A percentile compares a stretch with the other conserved stretches of the same genome.
These are phyloP conservation scores for Eremochloa ophiuroides DNA, from an alignment of 176 grass and related monocot genomes.

Conservation along the genomic window DNA sequence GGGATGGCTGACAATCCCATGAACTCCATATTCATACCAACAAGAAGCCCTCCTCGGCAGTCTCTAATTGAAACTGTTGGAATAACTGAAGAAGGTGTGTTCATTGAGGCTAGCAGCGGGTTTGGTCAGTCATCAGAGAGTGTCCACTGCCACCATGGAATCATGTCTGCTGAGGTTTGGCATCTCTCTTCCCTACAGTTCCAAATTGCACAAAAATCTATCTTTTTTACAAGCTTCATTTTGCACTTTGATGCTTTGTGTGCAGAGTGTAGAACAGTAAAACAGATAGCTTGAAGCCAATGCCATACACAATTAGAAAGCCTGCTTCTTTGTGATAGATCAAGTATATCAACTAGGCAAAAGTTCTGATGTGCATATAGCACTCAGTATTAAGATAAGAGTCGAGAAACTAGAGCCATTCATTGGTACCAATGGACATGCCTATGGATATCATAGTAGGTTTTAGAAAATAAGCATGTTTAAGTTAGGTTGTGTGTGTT, in stretches of 20 bases:
- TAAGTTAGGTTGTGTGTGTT: background rate
- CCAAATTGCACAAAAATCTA: background rate
- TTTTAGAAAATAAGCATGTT: background rate
- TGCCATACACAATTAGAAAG: background rate
- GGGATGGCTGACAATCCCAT: conserved; percentile 85
- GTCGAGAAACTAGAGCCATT: background rate
- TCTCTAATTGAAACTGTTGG: conserved; percentile 89
- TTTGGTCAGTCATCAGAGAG: conserved; percentile 82
- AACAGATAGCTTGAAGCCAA: background rate
- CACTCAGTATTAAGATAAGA: background rate
- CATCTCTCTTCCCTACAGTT: conserved; percentile 11
- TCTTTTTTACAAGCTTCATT: conserved; percentile 4
- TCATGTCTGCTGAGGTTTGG: conserved; percentile 83
- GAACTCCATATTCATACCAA: conserved; percentile 90
- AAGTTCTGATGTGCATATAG: background rate
- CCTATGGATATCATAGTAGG: background rate
- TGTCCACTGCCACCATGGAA: conserved; percentile 77
- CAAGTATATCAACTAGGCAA: background rate
- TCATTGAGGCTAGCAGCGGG: conserved; percentile 89
- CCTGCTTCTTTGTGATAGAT: background rate
- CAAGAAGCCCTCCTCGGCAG: conserved; percentile 61
- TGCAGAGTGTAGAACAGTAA: background rate
- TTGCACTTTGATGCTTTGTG: conserved; percentile 2
- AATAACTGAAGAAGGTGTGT: conserved; percentile 60
- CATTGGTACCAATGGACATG: background rate